phyloP scores from a whole-genome alignment of 73 alveolate species.

The Urostyla sp. region DNA sequence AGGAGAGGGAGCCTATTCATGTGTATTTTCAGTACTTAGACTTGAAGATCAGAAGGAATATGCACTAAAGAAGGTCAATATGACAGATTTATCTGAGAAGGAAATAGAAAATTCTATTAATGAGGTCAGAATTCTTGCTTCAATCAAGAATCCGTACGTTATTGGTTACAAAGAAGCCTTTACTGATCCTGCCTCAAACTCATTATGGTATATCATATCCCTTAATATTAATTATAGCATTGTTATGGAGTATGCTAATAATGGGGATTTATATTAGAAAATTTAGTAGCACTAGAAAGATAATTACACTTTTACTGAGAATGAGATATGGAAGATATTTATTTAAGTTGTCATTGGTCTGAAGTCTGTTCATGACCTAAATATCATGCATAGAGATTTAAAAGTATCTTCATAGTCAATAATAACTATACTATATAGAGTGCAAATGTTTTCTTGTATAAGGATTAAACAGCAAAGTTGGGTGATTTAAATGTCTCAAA shows the following conservation, averaged over 20 bases:
- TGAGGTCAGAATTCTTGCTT: constrained; percentile 87
- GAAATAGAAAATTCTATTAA: constrained; percentile 81
- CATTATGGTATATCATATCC: constrained; percentile 16
- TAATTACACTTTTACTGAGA: constrained; percentile 66
- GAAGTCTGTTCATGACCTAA: constrained; percentile 81
- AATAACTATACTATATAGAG: constrained; percentile 57
- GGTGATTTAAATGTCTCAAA: constrained; percentile 91
- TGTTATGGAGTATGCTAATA: constrained; percentile 87
- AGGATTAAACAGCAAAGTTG: constrained; percentile 77
- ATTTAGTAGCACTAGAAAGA: constrained; percentile 73
- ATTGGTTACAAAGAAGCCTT: constrained; percentile 84
- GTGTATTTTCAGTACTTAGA: constrained; percentile 77
- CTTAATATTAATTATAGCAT: constrained; percentile 63
- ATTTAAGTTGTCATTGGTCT: constrained; percentile 77
- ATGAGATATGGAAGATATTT: constrained; percentile 83
- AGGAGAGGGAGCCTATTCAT: constrained; percentile 81
- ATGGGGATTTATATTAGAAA: constrained; percentile 83
- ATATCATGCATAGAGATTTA: constrained; percentile 83
- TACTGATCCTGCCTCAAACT: constrained; percentile 64
- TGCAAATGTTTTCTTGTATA: constrained; percentile 82
- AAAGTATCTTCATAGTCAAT: constrained; percentile 21
- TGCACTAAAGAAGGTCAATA: constrained; percentile 80
- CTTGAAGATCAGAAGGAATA: constrained; percentile 68
- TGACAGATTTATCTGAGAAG: constrained; percentile 67
- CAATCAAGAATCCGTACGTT: constrained; percentile 75